phyloP scores from a whole-genome alignment of 2,329 filamentous ascomycete genomes.

The Akanthomyces lecanii region DNA sequence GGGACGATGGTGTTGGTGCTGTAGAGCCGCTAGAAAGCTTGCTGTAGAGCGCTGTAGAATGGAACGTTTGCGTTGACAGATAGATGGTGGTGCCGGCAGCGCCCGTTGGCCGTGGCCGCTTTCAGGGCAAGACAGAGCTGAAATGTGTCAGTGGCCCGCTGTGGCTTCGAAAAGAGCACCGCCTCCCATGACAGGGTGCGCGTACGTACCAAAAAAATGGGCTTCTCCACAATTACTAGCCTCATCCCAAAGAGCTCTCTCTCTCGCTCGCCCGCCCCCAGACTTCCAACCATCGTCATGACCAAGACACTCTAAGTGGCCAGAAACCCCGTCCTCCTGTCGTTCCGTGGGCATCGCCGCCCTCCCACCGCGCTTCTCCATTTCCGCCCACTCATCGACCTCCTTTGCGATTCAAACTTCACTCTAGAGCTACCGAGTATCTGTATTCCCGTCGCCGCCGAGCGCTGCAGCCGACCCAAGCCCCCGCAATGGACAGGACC shows the following conservation, averaged over 20 bases:
- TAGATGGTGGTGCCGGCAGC: not conserved
- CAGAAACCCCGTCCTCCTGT: not conserved
- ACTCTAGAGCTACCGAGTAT: constrained; percentile 21
- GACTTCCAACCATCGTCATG: constrained; percentile 14
- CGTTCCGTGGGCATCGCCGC: constrained; percentile 5
- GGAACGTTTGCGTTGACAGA: not conserved
- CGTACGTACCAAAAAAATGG: not conserved
- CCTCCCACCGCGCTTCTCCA: not conserved
- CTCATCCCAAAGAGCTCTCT: constrained; percentile 10
- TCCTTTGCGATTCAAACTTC: not conserved
- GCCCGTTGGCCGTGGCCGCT: not conserved
- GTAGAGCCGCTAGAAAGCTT: not conserved
- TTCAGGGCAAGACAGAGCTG: not conserved
- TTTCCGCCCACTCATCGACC: not conserved
- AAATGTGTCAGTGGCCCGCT: not conserved
- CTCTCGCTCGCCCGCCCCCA: not conserved
- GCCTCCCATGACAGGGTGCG: not conserved
- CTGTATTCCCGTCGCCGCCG: constrained; percentile 9
- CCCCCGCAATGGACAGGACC: constrained; percentile 65
- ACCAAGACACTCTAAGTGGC: constrained; percentile 9
- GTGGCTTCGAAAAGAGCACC: not conserved
- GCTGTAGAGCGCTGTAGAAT: not conserved
- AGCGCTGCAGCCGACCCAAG: not conserved
- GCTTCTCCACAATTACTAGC: constrained; percentile 7
- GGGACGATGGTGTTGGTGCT: not conserved